Evolutionary conservation across 305 asterid genomes (phyloP).

Genomic region (Ajuga reptans): DNA sequence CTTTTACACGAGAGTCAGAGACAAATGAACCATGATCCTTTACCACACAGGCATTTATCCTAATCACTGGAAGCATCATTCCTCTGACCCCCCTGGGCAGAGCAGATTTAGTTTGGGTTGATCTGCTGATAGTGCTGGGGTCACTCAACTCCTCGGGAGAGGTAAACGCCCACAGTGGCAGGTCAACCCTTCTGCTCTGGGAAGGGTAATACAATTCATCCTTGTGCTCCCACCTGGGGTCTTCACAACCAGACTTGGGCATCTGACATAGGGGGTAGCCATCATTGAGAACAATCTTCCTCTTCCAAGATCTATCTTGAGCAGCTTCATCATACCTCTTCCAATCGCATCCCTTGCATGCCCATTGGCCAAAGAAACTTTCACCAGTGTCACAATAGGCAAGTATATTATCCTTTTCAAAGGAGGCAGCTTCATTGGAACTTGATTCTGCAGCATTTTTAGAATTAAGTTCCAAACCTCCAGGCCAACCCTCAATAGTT

Average conservation of each 20-base stretch:
- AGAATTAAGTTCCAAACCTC: conserved; percentile 31
- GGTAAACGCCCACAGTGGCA: conserved; percentile 85
- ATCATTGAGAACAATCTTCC: conserved; percentile 76
- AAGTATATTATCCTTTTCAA: conserved; percentile 46
- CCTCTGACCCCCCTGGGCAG: conserved; percentile 65
- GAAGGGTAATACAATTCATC: conserved; percentile 73
- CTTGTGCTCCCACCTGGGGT: conserved; percentile 76
- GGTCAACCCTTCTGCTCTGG: conserved; percentile 71
- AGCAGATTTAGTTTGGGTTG: conserved; percentile 43
- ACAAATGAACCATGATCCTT: conserved; percentile 83
- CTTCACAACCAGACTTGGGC: conserved; percentile 80
- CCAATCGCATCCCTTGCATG: conserved; percentile 97
- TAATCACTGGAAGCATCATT: conserved; percentile 80
- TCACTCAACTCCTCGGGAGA: conserved; percentile 80
- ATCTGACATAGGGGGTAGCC: conserved; percentile 86
- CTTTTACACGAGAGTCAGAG: conserved; percentile 70
- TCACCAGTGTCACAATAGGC: conserved; percentile 38
- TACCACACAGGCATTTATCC: conserved; percentile 97
- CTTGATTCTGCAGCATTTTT: conserved; percentile 43
- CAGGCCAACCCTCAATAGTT: conserved; percentile 22
- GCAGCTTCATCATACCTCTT: conserved; percentile 72
- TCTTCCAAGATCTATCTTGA: conserved; percentile 63
- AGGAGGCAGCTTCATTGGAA: conserved; percentile 22
- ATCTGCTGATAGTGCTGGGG: conserved; percentile 35
- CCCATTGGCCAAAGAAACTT: conserved; percentile 69